Base-by-base conservation (phyloP, 2,329 filamentous ascomycete species). In the Colletotrichum acutatum region DNA sequence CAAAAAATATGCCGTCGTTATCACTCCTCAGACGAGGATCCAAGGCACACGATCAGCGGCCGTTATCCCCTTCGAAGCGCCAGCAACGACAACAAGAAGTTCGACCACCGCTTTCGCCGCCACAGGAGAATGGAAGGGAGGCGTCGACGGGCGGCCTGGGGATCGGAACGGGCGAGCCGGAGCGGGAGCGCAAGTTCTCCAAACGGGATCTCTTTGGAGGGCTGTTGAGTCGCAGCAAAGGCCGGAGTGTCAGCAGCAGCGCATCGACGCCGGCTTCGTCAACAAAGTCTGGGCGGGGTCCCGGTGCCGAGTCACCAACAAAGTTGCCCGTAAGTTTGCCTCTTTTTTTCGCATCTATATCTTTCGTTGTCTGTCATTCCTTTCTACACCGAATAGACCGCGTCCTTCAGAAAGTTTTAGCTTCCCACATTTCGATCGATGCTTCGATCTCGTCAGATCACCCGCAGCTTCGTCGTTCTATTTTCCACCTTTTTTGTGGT, bases 181-280 rank as follows among this genome's bases (percentile, higher is more conserved):
- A 63, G 28, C 66, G 59, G 30, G 73, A 79, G 72, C 75, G 75
- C 53, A 78, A 75, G 68, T 76, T 76, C 22, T 80, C 79, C 46
- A 81, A 79, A 74, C 80, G 80, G 67, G 77, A 79, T 49, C 80
- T 79, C 75, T 76, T 82, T 67, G 78, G 78, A 14, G 78, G 73
- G 37, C 74, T 82, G 58, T 68, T 82, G 57, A 79, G 76, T 71
- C 78, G 76, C 71, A 73, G 76, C 34, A 77, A 72, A 75, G 42
- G 71, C 66, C 65, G 73, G 34, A 52, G 59, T 60, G 62, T 26
- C 60, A 63, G n/a, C 49, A 34, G 66, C 58, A 61, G 26, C 57
- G 59, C 56, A 34, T 64, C 34, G 68, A 53, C 66, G 52, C 32
- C 66, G 26, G 42, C 70, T 19, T 53, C 61, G 46, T 65, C 62